Conservation (phyloP, 768 basidiomycete genomes). For the Xerocomus spinulosus region DNA sequence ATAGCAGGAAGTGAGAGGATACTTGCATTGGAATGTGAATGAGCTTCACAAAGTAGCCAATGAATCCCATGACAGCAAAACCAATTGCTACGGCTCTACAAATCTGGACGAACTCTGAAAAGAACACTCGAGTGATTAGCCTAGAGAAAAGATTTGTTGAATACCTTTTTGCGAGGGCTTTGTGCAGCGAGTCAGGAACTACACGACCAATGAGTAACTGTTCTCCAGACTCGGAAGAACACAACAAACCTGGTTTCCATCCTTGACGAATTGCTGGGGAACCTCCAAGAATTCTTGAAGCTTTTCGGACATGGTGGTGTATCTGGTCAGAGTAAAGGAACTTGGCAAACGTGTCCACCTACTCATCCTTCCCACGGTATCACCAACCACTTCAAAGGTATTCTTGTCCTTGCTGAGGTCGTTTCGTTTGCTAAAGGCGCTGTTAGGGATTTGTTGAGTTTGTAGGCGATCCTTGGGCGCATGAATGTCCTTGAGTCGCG, state of each 20-base stretch:
- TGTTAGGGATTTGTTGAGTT: constrained; percentile 10
- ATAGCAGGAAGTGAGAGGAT: background rate
- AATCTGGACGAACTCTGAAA: constrained; percentile 86
- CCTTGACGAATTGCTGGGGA: constrained; percentile 87
- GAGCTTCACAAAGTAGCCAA: constrained; percentile 97
- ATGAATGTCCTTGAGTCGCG: constrained; percentile 59
- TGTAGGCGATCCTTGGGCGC: constrained; percentile 27
- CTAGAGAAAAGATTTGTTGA: background rate
- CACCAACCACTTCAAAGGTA: constrained; percentile 12
- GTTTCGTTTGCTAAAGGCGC: constrained; percentile 1
- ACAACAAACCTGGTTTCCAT: constrained; percentile 80
- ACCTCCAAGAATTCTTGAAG: constrained; percentile 86
- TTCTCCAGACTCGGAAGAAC: background rate
- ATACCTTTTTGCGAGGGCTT: constrained; percentile 95
- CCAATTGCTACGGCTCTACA: constrained; percentile 96
- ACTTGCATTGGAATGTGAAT: constrained; percentile 98
- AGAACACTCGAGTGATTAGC: constrained; percentile 1
- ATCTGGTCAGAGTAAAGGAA: constrained; percentile 12
- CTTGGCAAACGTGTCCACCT: constrained; percentile 28
- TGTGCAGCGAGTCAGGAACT: constrained; percentile 97
- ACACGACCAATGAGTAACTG: constrained; percentile 8
- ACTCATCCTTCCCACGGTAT: constrained; percentile 28
- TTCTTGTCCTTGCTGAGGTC: background rate
- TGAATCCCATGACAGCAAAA: constrained; percentile 98
- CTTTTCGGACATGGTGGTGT: constrained; percentile 77